phyloP scores from a whole-genome alignment of 306 rosid species.

The Gastrolobium bilobum region DNA sequence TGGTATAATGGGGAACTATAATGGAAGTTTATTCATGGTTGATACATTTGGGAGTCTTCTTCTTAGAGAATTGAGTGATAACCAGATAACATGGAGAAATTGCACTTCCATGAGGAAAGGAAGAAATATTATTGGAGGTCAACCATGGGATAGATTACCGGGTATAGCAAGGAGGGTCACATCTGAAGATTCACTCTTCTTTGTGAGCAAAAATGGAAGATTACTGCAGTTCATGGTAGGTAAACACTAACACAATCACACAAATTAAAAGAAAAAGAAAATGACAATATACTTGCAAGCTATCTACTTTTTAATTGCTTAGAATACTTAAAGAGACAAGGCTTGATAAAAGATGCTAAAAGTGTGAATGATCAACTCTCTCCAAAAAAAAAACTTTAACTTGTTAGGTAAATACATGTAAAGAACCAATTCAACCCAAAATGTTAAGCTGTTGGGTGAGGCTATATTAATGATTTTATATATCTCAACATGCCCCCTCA shows the following conservation, averaged over 20 bases:
- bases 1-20: conserved; percentile 87
- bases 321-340: conserved; percentile 29
- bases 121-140: conserved; percentile 71
- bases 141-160: conserved; percentile 87
- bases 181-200: conserved; percentile 83
- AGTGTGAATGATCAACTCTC: conserved; percentile 1
- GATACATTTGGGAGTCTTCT: conserved; percentile 78
- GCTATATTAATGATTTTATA: too few relatives aligned
- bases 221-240: conserved; percentile 83
- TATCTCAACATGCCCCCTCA: too few relatives aligned
- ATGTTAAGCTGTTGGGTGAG: too few relatives aligned
- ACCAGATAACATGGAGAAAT: conserved; percentile 79
- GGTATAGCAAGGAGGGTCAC: conserved; percentile 67
- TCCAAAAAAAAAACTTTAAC: not conserved
- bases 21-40: conserved; percentile 83
- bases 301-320: conserved; percentile 38
- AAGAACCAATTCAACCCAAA: too few relatives aligned
- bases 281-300: conserved; percentile 34
- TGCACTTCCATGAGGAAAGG: conserved; percentile 79
- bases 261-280: not conserved
- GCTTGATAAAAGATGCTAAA: not conserved
- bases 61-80: conserved; percentile 78
- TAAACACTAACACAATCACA: conserved; percentile 23
- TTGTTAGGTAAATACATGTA: not conserved
- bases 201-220: conserved; percentile 83